A percentile compares a stretch with the other conserved stretches of the same genome.
Conservation (phyloP, 2,329 filamentous ascomycete genomes). For the Alternaria incomplexa region DNA sequence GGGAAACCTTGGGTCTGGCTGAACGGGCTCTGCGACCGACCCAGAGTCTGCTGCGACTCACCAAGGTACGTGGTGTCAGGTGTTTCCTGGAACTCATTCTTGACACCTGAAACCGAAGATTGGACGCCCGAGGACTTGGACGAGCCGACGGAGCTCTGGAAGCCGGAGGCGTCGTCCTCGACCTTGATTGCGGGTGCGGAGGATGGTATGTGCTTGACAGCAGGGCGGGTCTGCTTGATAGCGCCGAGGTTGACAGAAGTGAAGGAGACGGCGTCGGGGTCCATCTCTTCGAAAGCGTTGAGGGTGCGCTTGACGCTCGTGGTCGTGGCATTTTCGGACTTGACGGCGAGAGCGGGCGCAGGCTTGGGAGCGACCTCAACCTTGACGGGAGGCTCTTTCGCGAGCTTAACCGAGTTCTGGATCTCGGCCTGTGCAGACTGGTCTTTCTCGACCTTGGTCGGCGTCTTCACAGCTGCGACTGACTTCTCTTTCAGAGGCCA, state of each 20-base stretch:
- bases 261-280: background rate
- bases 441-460: no score
- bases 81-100: background rate
- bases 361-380: background rate
- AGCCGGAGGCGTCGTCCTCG: no score
- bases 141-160: background rate
- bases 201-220: accelerated
- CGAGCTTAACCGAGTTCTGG: no score
- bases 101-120: background rate
- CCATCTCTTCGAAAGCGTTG: background rate
- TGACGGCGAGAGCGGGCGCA: accelerated
- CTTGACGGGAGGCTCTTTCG: no score
- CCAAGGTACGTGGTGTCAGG: background rate
- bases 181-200: background rate
- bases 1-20: background rate
- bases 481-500: no score
- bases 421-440: no score
- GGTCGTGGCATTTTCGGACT: background rate
- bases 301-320: background rate
- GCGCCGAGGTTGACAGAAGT: background rate
- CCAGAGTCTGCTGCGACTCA: background rate
- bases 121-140: background rate
- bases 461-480: no score
- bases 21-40: background rate
- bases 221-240: no score